Evolutionary conservation across 163 green algal genomes (phyloP).

Genomic region (Scenedesmus sp.): DNA sequence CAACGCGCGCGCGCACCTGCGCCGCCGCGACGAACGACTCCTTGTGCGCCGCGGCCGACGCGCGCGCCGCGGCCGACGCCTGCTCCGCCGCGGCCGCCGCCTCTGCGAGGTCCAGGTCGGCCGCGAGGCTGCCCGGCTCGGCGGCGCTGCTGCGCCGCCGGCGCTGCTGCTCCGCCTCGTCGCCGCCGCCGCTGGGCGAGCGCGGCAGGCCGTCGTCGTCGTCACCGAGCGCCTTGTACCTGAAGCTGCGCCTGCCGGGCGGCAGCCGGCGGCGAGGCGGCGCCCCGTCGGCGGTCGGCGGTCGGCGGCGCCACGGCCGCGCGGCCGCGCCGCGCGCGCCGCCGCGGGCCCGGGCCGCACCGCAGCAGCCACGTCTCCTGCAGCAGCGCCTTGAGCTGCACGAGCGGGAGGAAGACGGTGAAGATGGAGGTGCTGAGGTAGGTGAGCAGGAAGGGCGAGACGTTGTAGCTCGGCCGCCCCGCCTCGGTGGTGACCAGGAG

Average conservation of each 20-base stretch:
- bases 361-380: constrained; percentile 19
- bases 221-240: constrained; percentile 22
- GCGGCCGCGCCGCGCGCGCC: not conserved
- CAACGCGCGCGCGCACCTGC: not conserved
- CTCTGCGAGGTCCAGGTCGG: constrained; percentile 30
- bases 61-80: constrained; percentile 22
- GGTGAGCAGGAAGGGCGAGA: constrained; percentile 86
- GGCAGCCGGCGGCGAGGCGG: too few species aligned
- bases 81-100: constrained; percentile 26
- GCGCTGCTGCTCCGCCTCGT: constrained; percentile 9
- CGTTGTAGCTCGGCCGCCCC: constrained; percentile 21
- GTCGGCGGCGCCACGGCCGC: not conserved
- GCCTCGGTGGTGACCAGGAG: constrained; percentile 56
- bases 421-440: constrained; percentile 94
- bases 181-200: not conserved
- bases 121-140: not conserved
- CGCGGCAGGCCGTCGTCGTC: not conserved
- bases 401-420: constrained; percentile 83
- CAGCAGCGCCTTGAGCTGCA: constrained; percentile 35
- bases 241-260: constrained; percentile 19
- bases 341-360: not conserved
- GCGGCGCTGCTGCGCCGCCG: not conserved
- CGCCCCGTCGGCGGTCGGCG: too few species aligned
- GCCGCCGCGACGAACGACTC: constrained; percentile 14
- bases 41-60: constrained; percentile 30